Base-by-base conservation (phyloP, 2,329 filamentous ascomycete species). In the Alternaria sp. region DNA sequence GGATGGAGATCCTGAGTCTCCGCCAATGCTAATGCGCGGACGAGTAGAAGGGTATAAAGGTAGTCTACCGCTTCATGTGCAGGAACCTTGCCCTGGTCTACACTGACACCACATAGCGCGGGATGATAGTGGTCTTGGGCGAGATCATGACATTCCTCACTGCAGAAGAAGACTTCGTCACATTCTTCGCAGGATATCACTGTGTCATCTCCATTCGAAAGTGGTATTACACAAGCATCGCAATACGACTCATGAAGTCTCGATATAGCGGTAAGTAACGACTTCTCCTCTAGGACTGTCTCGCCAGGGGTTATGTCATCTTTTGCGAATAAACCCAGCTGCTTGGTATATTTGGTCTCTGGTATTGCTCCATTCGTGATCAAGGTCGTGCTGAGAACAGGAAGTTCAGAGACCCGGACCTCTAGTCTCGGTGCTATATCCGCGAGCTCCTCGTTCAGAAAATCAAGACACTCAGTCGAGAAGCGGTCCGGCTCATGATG, bases 311-410 rank as follows among this genome's bases (percentile, higher is more conserved):
- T 79, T 36, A 98, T 91, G 65, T 96, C 89, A 63, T 91, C 85
- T 68, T 88, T 91, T 7, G 93, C 94, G 74, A 98, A 98, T 3
- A 99, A 84, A 4, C 95, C 95, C 0, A 99, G 85, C 77, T 99
- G 95, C 60, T 86, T 85, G 66, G 88, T 88, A 5, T 85, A 89
- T 23, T 8, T 82, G 17, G 80, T 14, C 83, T 84, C 39, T 80
- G 80, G n/a, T 82, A 80, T 64, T 81, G 82, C 58, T 84, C 81
- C 40, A 13, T 64, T 26, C 1, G 9, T 28, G 14, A 46, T 54
- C 11, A 37, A 17, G 4, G 50, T 48, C 11, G 51, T 55, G 4
- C 60, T 58, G 13, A 98, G 79, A 0, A 91, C 81, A 0, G 94
- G 95, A 4, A 99, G 80, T 31, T 89, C 85, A 0, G 92, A 88